Base-by-base conservation (phyloP, 257 asterid genomes). In the Penstemon davidsonii region DNA sequence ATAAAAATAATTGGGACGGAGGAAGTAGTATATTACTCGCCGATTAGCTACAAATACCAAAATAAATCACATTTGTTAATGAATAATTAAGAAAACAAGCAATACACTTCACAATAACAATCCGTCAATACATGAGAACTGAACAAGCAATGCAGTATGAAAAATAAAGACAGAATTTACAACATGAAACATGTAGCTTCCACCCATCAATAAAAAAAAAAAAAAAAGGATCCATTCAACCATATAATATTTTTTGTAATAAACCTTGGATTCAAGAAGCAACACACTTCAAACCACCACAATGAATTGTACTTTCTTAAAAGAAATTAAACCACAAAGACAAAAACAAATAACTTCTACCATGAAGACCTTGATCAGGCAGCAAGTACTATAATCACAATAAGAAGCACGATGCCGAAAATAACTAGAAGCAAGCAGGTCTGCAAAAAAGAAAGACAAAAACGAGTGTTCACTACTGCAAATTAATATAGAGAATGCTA, bases 391-490 rank as follows among this genome's bases (percentile, higher is more conserved):
- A 91, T 76, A 60, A 91, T 70, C 85, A 91, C 82, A 62, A 91
- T 91, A 76, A 88, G 87, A 75, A 91, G 81, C 73, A 85, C 82
- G 18, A 91, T 85, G 64, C 92, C 96, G 12, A 91, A 91, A 53
- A 91, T 91, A 73, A 91, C 97, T 54, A 91, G 86, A 54, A 91
- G 87, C 60, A 91, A 81, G 86, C 97, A 91, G 53, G 91, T 68
- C 97, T 91, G 92, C 82, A 81, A 49, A 64, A 18, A 1, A 56
- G 12, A 66, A 54, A 65, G 12, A 15, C 12, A 4, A 37, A 13
- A 62, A 46, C 47, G 38, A 64, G 57, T 19, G 53, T 44, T 5
- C 53, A 44, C 3, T 15, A 15, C 36, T 53, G 1, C 58, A 8
- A 40, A 6, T 39, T 15, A 46, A 51, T 4, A 55, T 44, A 40